A percentile compares a stretch with the other conserved stretches of the same genome.
Conservation (phyloP, 2,329 filamentous ascomycete genomes). For the Lachnellula hyalina region DNA sequence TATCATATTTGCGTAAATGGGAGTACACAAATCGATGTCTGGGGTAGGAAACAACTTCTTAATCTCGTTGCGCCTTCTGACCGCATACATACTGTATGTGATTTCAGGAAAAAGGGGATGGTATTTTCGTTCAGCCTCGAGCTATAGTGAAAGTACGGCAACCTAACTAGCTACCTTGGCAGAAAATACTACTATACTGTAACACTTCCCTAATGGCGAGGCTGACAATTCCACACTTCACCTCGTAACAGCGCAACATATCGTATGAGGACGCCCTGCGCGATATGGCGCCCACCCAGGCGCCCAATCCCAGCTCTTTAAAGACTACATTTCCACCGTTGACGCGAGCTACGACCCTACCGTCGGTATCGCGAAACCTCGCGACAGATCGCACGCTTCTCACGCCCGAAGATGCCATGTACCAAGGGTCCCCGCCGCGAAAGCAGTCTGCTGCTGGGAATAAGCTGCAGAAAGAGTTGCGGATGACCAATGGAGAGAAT, state of each 20-base stretch:
- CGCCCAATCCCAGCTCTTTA: constrained; percentile 13
- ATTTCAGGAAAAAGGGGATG: no score
- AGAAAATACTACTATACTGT: no score
- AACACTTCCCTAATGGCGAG: background rate
- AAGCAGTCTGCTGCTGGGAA: constrained; percentile 35
- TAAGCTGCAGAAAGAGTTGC: constrained; percentile 38
- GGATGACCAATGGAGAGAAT: constrained; percentile 24
- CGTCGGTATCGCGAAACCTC: constrained; percentile 4
- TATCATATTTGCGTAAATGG: no score
- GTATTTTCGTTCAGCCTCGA: no score
- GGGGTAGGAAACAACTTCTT: no score
- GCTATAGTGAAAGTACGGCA: no score
- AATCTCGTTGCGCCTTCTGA: no score
- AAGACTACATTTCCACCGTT: constrained; percentile 22
- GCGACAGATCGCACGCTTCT: constrained; percentile 58
- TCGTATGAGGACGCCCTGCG: constrained; percentile 13
- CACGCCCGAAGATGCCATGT: constrained; percentile 79
- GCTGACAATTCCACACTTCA: constrained; percentile 7
- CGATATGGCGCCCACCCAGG: constrained; percentile 30
- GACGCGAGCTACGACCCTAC: constrained; percentile 23
- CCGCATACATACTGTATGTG: no score
- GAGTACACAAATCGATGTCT: no score
- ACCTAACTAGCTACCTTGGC: no score
- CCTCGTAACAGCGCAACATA: background rate
- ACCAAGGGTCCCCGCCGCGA: constrained; percentile 55